These are phyloP conservation scores for Cladosporium oxysporum DNA, from an alignment of 2,329 filamentous ascomycete species.

Conservation along the genomic window DNA sequence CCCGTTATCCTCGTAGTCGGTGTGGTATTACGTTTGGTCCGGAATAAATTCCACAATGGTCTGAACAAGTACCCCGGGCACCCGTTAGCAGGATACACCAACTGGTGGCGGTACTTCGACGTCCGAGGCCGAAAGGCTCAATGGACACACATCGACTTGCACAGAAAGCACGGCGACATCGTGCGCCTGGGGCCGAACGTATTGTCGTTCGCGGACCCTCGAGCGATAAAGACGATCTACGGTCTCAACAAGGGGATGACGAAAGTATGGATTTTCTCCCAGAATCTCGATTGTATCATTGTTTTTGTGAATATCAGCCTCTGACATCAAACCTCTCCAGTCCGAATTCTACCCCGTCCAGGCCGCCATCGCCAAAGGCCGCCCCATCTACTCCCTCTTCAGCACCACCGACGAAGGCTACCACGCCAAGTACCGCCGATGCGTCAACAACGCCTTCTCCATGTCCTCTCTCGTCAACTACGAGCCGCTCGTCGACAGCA, in stretches of 20 bases:
- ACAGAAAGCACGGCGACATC: constrained; percentile 70
- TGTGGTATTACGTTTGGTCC: constrained; percentile 40
- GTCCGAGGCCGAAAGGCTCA: constrained; percentile 67
- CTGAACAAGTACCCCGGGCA: constrained; percentile 74
- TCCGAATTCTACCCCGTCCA: constrained; percentile 76
- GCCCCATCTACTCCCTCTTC: constrained; percentile 71
- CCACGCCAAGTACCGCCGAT: constrained; percentile 72
- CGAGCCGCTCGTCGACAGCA: constrained; percentile 77
- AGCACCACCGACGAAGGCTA: constrained; percentile 74
- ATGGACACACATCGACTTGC: constrained; percentile 66
- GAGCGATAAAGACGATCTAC: constrained; percentile 74
- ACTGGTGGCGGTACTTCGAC: constrained; percentile 75
- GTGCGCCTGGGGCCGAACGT: constrained; percentile 74
- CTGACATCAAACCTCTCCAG: constrained; percentile 16
- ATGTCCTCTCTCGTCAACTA: constrained; percentile 78
- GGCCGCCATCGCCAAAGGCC: constrained; percentile 69
- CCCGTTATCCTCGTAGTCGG: constrained; percentile 38
- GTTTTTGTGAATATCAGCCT: not conserved
- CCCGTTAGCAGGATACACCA: constrained; percentile 65
- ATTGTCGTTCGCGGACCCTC: constrained; percentile 72
- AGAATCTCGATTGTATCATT: not conserved
- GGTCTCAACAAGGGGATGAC: constrained; percentile 78
- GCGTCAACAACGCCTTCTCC: constrained; percentile 74
- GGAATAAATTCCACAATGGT: constrained; percentile 55
- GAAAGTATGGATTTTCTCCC: constrained; percentile 50